These are phyloP conservation scores for Calocybe gangraenosa DNA, from an alignment of 768 basidiomycete genomes.

Conservation along the genomic window DNA sequence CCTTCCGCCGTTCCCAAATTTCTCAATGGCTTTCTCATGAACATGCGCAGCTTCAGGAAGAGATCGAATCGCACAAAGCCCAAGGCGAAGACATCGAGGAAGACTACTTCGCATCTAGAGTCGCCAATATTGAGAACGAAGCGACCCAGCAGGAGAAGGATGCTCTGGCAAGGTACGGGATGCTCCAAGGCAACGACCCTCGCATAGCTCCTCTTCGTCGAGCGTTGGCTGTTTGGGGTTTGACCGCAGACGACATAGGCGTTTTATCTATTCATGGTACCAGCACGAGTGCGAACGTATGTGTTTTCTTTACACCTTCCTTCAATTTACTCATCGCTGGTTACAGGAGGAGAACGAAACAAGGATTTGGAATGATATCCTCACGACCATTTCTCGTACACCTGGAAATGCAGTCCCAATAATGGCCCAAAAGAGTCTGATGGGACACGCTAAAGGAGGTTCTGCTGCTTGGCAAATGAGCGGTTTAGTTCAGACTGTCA, in stretches of 20 bases:
- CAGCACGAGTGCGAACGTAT: conserved; percentile 77
- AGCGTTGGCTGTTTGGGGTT: conserved; percentile 94
- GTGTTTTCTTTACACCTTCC: conserved; percentile 17
- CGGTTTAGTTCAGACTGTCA: conserved; percentile 84
- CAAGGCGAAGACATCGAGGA: conserved; percentile 50
- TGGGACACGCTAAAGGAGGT: conserved; percentile 98
- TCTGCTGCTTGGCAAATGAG: conserved; percentile 98
- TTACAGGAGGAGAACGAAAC: conserved; percentile 94
- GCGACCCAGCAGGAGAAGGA: conserved; percentile 91
- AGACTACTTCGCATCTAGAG: conserved; percentile 69
- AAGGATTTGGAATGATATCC: conserved; percentile 93
- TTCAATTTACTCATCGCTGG: conserved; percentile 5
- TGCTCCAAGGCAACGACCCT: conserved; percentile 87
- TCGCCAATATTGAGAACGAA: conserved; percentile 86
- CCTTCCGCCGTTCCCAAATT: conserved; percentile 94
- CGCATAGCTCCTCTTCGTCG: conserved; percentile 89
- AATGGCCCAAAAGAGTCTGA: conserved; percentile 95
- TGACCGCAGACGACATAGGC: conserved; percentile 89
- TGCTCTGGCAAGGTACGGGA: conserved; percentile 89
- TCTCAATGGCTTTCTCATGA: conserved; percentile 93
- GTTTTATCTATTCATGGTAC: conserved; percentile 89
- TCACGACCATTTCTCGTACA: conserved; percentile 83
- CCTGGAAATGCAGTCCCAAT: conserved; percentile 96
- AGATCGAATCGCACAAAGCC: conserved; percentile 58
- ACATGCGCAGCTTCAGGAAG: conserved; percentile 77